Evolutionary conservation across 179 eudicot species (phyloP), one percentile per base, ranked within the genome.

Genomic region (Vitellaria paradoxa): DNA sequence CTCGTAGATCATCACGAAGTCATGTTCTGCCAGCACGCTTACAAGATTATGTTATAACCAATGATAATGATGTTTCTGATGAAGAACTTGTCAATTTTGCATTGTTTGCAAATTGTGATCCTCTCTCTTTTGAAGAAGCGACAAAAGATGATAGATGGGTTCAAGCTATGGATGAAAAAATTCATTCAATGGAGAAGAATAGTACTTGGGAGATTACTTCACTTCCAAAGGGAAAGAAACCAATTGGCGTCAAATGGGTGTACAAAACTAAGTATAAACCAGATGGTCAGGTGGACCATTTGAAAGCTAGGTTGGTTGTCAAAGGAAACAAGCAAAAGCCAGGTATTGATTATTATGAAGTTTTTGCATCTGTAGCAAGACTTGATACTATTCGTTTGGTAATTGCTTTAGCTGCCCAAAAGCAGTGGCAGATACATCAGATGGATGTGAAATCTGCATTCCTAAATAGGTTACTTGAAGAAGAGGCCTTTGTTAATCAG

Each of bases 11-110:
- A 20, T 67, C 70, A 67, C 52, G 70, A 1, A 67, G 10, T 6
- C 70, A 17, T 67, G 52, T 67, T 40, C 1, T 67, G 21, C 70
- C 21, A 67, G 49, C 70, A 40, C 52, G 52, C 70, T 67, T 67
- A 13, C 70, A 40, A 42, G 70, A 67, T 45, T 67, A 67, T 67
- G 70, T 67, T 67, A 49, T 45, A 68, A 68, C 72, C 72, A 68
- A 68, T 49, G 72, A 68, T 68, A 68, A 68, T 68, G 72, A 68
- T 68, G 30, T 45, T n/a, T 45, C 57, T 68, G 56, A 46, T 68
- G 72, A 68, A 12, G 72, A 68, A 68, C 72, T 68, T 68, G 56
- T 68, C 2, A 68, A 68, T 68, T 68, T 68, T 68, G 55, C 72
- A 68, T 49, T 68, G 15, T 47, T 68, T 68, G 72, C 42, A 37